Percentiles rank a stretch among this genome's conserved stretches.
Conservation (phyloP, 1,139 yeast species). For the Suhomyces wounanorum region DNA sequence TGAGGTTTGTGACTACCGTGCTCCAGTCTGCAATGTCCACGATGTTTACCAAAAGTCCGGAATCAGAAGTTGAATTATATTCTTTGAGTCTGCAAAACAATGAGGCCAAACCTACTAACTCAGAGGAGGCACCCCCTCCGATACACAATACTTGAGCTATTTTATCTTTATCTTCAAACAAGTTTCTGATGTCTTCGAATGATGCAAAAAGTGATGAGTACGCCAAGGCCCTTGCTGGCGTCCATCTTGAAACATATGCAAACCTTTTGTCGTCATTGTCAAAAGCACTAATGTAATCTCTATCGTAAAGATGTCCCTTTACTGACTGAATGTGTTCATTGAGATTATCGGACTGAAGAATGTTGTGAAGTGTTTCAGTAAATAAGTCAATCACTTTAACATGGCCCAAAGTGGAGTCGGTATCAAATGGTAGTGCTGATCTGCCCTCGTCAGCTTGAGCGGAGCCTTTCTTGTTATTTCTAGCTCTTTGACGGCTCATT, state of each 20-base stretch:
- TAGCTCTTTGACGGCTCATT: constrained; percentile 9
- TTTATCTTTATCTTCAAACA: constrained; percentile 34
- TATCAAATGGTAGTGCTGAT: constrained; percentile 33
- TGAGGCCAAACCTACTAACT: constrained; percentile 68
- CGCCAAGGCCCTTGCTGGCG: constrained; percentile 77
- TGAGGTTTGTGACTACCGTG: constrained; percentile 47
- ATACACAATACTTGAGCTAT: constrained; percentile 54
- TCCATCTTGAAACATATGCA: constrained; percentile 85
- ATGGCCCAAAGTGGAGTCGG: constrained; percentile 33
- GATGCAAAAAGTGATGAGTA: constrained; percentile 66
- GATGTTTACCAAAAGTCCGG: constrained; percentile 48
- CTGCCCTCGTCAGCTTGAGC: constrained; percentile 2
- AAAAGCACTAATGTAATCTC: constrained; percentile 74
- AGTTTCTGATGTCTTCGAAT: constrained; percentile 42
- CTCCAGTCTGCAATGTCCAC: constrained; percentile 84
- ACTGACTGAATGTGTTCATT: constrained; percentile 61
- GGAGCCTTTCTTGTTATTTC: background rate
- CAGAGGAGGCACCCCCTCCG: constrained; percentile 93
- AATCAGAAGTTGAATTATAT: constrained; percentile 32
- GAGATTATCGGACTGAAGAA: constrained; percentile 47
- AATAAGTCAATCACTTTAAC: constrained; percentile 52
- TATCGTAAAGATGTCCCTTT: constrained; percentile 64
- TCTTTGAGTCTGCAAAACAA: constrained; percentile 55
- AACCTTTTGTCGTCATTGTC: constrained; percentile 60
- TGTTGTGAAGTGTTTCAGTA: constrained; percentile 45